Conservation (phyloP, 2,329 filamentous ascomycete genomes). For the Microdochium bolleyi region DNA sequence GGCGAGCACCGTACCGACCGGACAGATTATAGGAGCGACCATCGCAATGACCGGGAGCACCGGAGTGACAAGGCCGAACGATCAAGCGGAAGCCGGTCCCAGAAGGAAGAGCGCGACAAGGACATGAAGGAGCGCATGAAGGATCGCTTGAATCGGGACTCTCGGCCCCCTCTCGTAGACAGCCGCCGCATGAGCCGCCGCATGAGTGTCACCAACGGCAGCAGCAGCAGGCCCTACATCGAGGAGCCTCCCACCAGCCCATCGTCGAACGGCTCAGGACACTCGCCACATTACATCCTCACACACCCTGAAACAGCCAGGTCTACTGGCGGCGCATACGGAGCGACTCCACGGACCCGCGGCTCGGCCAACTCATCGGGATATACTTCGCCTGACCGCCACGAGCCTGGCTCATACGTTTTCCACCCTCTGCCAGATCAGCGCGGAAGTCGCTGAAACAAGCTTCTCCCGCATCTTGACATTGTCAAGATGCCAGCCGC, state of each 20-base stretch:
- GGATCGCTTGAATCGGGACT: slow-evolving; percentile 5
- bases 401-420: neutral
- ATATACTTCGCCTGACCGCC: neutral
- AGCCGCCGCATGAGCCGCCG: slow-evolving; percentile 6
- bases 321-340: neutral
- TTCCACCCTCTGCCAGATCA: neutral
- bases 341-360: neutral
- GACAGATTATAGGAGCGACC: neutral
- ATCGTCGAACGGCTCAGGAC: slow-evolving; percentile 1
- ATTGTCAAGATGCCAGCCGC: neutral
- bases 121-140: slow-evolving; percentile 6
- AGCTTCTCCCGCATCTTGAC: neutral
- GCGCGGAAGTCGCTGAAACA: neutral
- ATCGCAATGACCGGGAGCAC: neutral
- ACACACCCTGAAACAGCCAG: neutral
- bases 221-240: slow-evolving; percentile 10
- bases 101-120: slow-evolving; percentile 3
- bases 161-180: slow-evolving; percentile 1
- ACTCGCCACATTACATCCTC: slow-evolving; percentile 7
- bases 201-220: slow-evolving; percentile 4
- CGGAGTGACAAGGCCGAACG: neutral
- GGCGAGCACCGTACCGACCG: neutral
- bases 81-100: slow-evolving; percentile 8
- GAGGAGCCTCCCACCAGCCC: slow-evolving; percentile 9
- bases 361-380: neutral